phyloP scores from a whole-genome alignment of 2,329 filamentous ascomycete species.

The Xylaria digitata region DNA sequence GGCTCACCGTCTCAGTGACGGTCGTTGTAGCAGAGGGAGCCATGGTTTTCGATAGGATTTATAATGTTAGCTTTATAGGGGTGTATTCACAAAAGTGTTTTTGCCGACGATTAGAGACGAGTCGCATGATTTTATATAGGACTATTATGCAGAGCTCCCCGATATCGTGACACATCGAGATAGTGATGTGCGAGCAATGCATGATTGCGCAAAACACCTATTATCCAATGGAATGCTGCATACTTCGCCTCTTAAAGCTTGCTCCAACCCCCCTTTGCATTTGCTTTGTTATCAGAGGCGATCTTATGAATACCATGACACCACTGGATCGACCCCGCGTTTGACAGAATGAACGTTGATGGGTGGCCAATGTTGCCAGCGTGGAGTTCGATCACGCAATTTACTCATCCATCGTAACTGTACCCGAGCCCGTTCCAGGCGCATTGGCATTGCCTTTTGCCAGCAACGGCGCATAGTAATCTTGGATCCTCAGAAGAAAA shows the following conservation, averaged over 20 bases:
- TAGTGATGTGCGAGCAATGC: constrained; percentile 47
- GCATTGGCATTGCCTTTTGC: constrained; percentile 1
- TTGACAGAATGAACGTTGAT: constrained; percentile 30
- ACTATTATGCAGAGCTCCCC: constrained; percentile 10
- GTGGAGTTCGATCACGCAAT: constrained; percentile 49
- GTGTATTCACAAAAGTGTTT: neutral
- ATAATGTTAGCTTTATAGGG: neutral
- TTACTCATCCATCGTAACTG: constrained; percentile 26
- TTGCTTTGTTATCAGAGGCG: constrained; percentile 17
- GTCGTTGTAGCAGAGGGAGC: constrained; percentile 49
- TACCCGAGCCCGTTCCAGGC: constrained; percentile 4
- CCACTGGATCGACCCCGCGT: constrained; percentile 31
- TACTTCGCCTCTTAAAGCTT: constrained; percentile 26
- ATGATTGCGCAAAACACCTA: constrained; percentile 44
- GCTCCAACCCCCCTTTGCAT: constrained; percentile 36
- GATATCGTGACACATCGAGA: constrained; percentile 24
- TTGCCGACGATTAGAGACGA: neutral
- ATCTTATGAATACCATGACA: constrained; percentile 4
- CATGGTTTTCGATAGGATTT: constrained; percentile 38
- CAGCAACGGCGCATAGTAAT: neutral
- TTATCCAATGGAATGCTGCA: constrained; percentile 44
- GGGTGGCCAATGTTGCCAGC: constrained; percentile 46
- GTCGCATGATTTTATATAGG: constrained; percentile 18
- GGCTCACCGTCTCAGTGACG: constrained; percentile 43
- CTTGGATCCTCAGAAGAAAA: neutral